phyloP scores from a whole-genome alignment of 2,329 filamentous ascomycete species.

The Colletotrichum sp. region DNA sequence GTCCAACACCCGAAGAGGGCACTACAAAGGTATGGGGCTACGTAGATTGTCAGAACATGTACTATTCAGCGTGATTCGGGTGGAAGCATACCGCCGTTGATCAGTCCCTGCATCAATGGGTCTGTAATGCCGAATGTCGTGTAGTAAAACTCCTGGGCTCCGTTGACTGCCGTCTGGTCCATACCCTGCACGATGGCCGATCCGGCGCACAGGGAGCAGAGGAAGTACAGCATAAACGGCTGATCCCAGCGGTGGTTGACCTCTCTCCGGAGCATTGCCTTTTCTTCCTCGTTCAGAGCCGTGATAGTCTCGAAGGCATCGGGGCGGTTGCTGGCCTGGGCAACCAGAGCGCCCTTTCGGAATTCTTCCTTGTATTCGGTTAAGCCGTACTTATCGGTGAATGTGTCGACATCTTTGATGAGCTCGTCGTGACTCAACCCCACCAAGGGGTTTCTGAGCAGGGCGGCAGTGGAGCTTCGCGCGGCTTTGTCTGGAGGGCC shows the following conservation, averaged over 20 bases:
- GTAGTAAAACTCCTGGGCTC: slow-evolving; percentile 49
- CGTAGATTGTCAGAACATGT: background rate
- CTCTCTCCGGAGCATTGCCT: slow-evolving; percentile 30
- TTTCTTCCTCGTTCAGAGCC: slow-evolving; percentile 31
- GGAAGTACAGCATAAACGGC: slow-evolving; percentile 37
- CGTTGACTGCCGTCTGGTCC: slow-evolving; percentile 70
- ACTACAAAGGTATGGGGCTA: slow-evolving; percentile 59
- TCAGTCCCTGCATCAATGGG: slow-evolving; percentile 54
- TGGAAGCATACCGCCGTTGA: slow-evolving; percentile 43
- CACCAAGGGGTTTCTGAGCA: slow-evolving; percentile 33
- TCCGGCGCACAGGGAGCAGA: slow-evolving; percentile 27
- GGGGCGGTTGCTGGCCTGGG: slow-evolving; percentile 44
- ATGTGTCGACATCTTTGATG: slow-evolving; percentile 38
- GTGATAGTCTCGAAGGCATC: slow-evolving; percentile 32
- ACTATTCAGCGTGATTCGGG: background rate
- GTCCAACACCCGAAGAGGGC: slow-evolving; percentile 39
- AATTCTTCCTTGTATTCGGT: slow-evolving; percentile 46
- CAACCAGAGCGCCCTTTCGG: slow-evolving; percentile 55
- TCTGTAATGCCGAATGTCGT: slow-evolving; percentile 36
- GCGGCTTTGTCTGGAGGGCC: background rate
- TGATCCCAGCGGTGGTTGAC: slow-evolving; percentile 34
- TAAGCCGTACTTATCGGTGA: slow-evolving; percentile 38
- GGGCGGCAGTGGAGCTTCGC: slow-evolving; percentile 26
- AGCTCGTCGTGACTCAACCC: slow-evolving; percentile 33
- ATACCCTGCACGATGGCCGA: slow-evolving; percentile 56